phyloP scores from a whole-genome alignment of 108 stramenopile species.

The Fragilariopsis cylindrus region DNA sequence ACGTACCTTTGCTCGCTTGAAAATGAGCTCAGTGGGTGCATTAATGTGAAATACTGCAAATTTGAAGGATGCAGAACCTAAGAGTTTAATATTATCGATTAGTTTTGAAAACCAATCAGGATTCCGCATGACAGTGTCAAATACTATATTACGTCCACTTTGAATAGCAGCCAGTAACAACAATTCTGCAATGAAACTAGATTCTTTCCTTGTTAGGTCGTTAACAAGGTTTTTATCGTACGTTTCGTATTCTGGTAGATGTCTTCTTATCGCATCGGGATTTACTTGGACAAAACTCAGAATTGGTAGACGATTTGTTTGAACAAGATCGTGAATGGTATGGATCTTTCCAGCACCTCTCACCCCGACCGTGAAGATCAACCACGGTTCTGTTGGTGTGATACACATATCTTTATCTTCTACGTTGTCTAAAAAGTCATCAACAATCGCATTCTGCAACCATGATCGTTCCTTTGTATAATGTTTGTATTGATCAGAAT shows the following conservation, averaged over 20 bases:
- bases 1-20: constrained; percentile 26
- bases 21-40: constrained; percentile 33
- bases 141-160: constrained; percentile 64
- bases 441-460: constrained; percentile 86
- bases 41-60: constrained; percentile 53
- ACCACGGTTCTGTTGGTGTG: constrained; percentile 81
- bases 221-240: constrained; percentile 61
- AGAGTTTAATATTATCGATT: constrained; percentile 41
- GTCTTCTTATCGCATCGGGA: constrained; percentile 69
- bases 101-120: constrained; percentile 57
- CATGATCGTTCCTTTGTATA: constrained; percentile 65
- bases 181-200: constrained; percentile 63
- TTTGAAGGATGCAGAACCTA: constrained; percentile 32
- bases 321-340: constrained; percentile 58
- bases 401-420: constrained; percentile 16
- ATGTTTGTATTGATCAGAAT: constrained; percentile 47
- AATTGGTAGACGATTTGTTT: constrained; percentile 61
- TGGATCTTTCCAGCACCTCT: constrained; percentile 85
- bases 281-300: constrained; percentile 67
- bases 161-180: constrained; percentile 50
- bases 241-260: constrained; percentile 71
- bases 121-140: constrained; percentile 64
- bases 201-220: constrained; percentile 50
- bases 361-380: constrained; percentile 82
- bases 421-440: constrained; percentile 30